Evolutionary conservation across 352 stramenopile species (phyloP), one percentile per base, ranked within the genome.

Genomic region (Phytophthora multivora): DNA sequence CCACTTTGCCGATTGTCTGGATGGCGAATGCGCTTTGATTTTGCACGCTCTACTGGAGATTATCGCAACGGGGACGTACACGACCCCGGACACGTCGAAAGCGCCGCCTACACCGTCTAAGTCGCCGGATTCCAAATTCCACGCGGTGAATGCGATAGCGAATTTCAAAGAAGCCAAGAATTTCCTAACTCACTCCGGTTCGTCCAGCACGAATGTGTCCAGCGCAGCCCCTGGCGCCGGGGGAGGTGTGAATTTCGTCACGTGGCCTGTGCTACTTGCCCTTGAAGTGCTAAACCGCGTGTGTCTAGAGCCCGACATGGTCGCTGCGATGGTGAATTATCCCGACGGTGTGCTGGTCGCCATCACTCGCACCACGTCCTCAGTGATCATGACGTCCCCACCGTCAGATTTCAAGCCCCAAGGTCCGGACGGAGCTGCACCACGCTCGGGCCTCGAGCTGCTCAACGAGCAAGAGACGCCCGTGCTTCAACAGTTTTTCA

Each of bases 401-500:
- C 80, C 84, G 2, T 73, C 60, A 3, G 87, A 94, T 67, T 96
- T 94, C 51, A 75, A 66, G 16, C 70, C 80, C 0, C 63, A 78
- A 55, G 68, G 73, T 0, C 57, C 47, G 2, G 80, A 90, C 4
- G 48, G 70, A 13, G 52, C 77, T 9, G 56, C 71, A 5, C 63
- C 77, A 19, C 83, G 87, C 2, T 93, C 80, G 0, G 85, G 83
- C 16, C 77, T 96, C 6, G 87, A 96, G 39, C 62, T 92, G 21
- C 43, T 94, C 9, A 94, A 96, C 54, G 87, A 96, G 19, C 82
- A 91, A 69, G 87, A 96, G 21, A 77, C 82, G 8, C 87, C 87
- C 12, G 51, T 80, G 9, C 62, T 94, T 13, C 87, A 94, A 55
- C 83, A 79, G 36, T 94, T 94, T 59, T 94, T 89, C 63, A 77